A percentile compares a stretch with the other conserved stretches of the same genome.
Conservation (phyloP, 2,329 filamentous ascomycete genomes). For the Talaromyces atroroseus region DNA sequence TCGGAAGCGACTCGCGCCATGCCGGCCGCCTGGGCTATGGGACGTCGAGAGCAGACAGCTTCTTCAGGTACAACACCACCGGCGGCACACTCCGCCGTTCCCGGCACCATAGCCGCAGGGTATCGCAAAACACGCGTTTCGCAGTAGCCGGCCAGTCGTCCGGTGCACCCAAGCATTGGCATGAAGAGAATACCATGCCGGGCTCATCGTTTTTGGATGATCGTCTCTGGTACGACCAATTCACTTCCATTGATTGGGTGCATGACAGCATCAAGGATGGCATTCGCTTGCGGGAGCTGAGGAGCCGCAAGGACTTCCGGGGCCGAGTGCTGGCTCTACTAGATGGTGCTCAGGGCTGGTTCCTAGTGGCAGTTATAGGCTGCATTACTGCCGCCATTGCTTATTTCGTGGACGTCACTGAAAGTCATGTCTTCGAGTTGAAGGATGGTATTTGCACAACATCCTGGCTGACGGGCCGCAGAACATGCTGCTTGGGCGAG, state of each 20-base stretch:
- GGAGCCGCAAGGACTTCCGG: slow-evolving; percentile 74
- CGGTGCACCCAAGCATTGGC: slow-evolving; percentile 43
- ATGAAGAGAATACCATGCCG: slow-evolving; percentile 37
- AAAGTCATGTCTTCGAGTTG: slow-evolving; percentile 78
- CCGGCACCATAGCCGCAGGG: slow-evolving; percentile 45
- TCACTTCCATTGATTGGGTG: slow-evolving; percentile 96
- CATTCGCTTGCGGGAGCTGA: slow-evolving; percentile 76
- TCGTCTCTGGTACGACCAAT: slow-evolving; percentile 97
- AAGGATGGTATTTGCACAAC: slow-evolving; percentile 80
- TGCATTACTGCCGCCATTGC: slow-evolving; percentile 78
- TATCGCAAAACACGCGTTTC: slow-evolving; percentile 48
- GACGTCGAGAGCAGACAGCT: slow-evolving; percentile 26
- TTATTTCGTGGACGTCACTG: slow-evolving; percentile 82
- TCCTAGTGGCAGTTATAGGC: slow-evolving; percentile 84
- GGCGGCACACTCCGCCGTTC: slow-evolving; percentile 35
- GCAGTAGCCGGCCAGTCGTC: slow-evolving; percentile 42
- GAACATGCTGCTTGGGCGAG: slow-evolving; percentile 56
- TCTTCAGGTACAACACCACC: slow-evolving; percentile 30
- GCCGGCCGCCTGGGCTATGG: slow-evolving; percentile 23
- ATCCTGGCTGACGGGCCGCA: slow-evolving; percentile 69
- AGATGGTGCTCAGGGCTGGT: slow-evolving; percentile 89
- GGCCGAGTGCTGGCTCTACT: slow-evolving; percentile 72
- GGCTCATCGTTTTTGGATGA: slow-evolving; percentile 68
- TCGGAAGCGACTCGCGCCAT: slow-evolving; percentile 13
- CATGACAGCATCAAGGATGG: slow-evolving; percentile 95